Evolutionary conservation across 192 early-diverging fungal species (phyloP), one percentile per base, ranked within the genome.

Genomic region (Linnemannia hyalina): DNA sequence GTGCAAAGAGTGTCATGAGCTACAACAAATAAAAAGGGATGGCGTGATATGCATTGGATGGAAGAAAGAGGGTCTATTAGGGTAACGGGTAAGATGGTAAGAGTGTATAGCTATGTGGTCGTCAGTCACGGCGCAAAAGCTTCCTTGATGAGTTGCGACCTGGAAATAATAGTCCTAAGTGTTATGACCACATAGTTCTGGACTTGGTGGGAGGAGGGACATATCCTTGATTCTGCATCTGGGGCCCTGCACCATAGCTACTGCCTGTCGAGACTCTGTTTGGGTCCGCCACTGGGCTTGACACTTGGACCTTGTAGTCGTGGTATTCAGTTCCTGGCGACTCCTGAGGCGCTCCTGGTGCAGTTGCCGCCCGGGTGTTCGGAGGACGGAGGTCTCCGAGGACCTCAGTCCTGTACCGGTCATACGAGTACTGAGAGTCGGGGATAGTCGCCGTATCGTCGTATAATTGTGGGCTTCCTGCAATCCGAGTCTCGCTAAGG

Each of bases 401-500:
- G 63, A 86, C 54, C 22, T 81, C 75, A 13, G 42, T 29, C 42
- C 77, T 86, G 35, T 86, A 73, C 18, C 84, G 75, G 69, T 86
- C 84, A 22, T 86, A 79, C 40, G 84, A 86, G 36, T 86, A 81
- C 44, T 74, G 63, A 8, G 82, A 83, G 11, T 83, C 77, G 0
- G 75, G 32, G 15, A 73, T 47, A 1, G 83, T 80, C 15, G 68
- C 42, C 22, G n/a, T 36, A 23, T 84, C 82, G 1, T 72, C 20
- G 22, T 44, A 38, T n/a, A 38, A 22, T 42, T 84, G 82, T 32
- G 83, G 83, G 41, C 83, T 85, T 13, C 47, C 71, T 20, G 32
- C 29, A 36, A 80, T 47, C 11, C 74, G 73, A 18, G 69, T 13
- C 0, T 52, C 41, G 23, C 70, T 46, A 7, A 46, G 29, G 20